Evolutionary conservation across 2,329 filamentous ascomycete genomes (phyloP), one percentile per base, ranked within the genome.

Genomic region (Rasamsonia emersonii): DNA sequence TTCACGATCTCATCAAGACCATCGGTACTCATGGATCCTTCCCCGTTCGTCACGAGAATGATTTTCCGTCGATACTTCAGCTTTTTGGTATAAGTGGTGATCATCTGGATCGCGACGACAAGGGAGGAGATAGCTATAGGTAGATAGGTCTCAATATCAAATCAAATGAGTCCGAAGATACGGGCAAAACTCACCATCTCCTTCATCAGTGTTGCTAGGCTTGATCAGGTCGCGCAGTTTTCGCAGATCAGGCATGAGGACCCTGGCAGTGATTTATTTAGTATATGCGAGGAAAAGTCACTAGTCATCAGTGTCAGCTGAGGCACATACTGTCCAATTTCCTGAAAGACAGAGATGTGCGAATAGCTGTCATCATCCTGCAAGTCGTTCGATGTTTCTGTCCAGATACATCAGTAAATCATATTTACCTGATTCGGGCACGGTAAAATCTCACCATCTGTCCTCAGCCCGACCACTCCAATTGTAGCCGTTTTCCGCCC

Each of bases 81-180:
- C 51, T 84, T 82, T 59, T 81, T 88, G 44, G 84, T 91, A 36
- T 81, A 78, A 0, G 68, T 73, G 36, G 72, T 70, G 35, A 98
- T 93, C 81, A 95, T 86, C 43, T 88, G 74, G 19, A 91, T 76
- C 0, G 86, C 91, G 30, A 96, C 60, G 23, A 94, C 79, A 37
- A 96, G 70, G 3, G 88, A 86, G 1, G 88, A 95, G 18, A 96
- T 74, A 19, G 73, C 70, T 74, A 30, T 19, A 7, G n/a, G n/a
- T n/a, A n/a, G n/a, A n/a, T n/a, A 14, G 18, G 50, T 42, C 49
- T 54, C 32, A 16, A 4, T 33, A 14, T 39, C 28, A 28, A 23
- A 11, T 8, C 8, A 7, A 27, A 18, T 2, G 9, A 5, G 2
- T 15, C n/a, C 9, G 10, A 13, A 4, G 10, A 21, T 24, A 4